Base-by-base conservation (phyloP, 2,329 filamentous ascomycete species). In the Claviceps purpurea region DNA sequence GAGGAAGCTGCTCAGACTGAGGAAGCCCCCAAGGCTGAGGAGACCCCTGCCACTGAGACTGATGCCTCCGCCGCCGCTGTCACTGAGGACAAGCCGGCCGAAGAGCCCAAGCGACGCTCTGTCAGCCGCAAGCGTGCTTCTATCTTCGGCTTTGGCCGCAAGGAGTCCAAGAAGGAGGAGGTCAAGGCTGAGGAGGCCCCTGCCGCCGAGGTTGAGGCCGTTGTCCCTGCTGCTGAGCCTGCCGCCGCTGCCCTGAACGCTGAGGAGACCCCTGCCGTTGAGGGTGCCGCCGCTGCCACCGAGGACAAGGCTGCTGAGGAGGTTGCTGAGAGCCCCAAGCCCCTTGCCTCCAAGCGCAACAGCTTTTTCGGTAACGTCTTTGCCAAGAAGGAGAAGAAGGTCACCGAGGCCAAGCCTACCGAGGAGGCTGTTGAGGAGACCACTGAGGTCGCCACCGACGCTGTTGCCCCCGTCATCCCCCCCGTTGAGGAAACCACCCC, bases 71-170 rank as follows among this genome's bases (percentile, higher is more conserved):
- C 70, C 47, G 60, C 63, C 47, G 60, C 63, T 44, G 40, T 56
- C 48, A 64, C 65, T 58, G 66, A 66, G 42, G 52, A 52, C 16
- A 68, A 68, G 52, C 64, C 66, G 49, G 60, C 60, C 52, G 67
- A 81, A 62, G 74, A 79, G 64, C 69, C 76, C 57, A 82, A 82
- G 73, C 77, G 75, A 58, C 77, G 80, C 62, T 82, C 79, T 59
- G 74, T 75, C 49, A 83, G 79, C 65, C 77, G 77, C 63, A 84
- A 85, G 78, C 80, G 81, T 50, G 69, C 71, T 47, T 84, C 81
- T 51, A 77, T 84, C 70, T 83, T 85, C 61, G 77, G 76, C 59
- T 73, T 82, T 56, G 73, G 75, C 61, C 77, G 78, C 70, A 80
- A 79, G 70, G 72, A 69, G 58, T 55, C 34, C 48, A 54, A 54